Percentiles rank a stretch among this genome's conserved stretches.
Evolutionary conservation across 2,329 filamentous ascomycete species (phyloP).

Genomic region (Xylariaceae sp.): DNA sequence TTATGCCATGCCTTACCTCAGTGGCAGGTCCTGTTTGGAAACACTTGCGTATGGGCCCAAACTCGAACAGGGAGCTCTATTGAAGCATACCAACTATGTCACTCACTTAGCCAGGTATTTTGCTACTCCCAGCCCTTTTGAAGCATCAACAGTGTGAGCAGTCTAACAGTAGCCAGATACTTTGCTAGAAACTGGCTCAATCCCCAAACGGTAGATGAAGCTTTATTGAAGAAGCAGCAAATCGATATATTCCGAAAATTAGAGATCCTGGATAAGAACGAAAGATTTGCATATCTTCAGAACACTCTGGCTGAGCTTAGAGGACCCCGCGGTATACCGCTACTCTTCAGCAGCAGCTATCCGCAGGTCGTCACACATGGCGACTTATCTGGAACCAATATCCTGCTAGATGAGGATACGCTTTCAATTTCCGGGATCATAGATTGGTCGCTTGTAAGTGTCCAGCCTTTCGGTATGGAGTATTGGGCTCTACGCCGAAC

Average conservation of each 20-base stretch:
- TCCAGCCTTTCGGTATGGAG: constrained; percentile 29
- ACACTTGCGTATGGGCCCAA: background rate
- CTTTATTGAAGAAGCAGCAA: background rate
- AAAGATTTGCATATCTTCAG: background rate
- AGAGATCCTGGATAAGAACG: background rate
- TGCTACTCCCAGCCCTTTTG: background rate
- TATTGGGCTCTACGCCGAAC: constrained; percentile 21
- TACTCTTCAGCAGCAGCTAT: constrained; percentile 12
- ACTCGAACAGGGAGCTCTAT: background rate
- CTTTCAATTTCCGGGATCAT: constrained; percentile 29
- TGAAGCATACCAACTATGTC: background rate
- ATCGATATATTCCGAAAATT: background rate
- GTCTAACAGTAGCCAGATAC: background rate
- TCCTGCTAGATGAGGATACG: constrained; percentile 24
- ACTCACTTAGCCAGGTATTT: background rate
- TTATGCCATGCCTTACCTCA: background rate
- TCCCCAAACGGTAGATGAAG: background rate
- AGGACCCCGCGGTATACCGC: background rate
- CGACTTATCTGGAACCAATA: constrained; percentile 29
- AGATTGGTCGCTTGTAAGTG: constrained; percentile 28
- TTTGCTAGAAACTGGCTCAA: background rate
- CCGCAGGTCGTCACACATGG: constrained; percentile 25
- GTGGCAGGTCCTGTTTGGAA: background rate
- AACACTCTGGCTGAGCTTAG: background rate
- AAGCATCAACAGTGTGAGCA: background rate